A percentile compares a stretch with the other conserved stretches of the same genome.
These are phyloP conservation scores for Arthrocladium fulminans DNA, from an alignment of 2,329 filamentous ascomycete species.

Conservation along the genomic window DNA sequence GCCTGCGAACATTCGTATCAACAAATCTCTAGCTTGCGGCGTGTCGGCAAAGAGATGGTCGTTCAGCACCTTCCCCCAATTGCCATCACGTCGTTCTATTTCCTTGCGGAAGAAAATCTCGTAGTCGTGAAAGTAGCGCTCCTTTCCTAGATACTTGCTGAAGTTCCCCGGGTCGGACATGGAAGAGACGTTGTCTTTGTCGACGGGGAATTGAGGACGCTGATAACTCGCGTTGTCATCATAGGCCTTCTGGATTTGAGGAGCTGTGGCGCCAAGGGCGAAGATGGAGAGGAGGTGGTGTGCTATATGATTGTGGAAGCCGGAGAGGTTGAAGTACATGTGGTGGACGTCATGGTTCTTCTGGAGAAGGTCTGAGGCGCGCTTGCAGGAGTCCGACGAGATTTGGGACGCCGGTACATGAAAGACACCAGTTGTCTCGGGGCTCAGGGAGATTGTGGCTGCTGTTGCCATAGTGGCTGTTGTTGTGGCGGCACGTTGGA, in stretches of 20 bases:
- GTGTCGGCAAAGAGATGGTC: slow-evolving; percentile 60
- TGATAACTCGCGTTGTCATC: slow-evolving; percentile 60
- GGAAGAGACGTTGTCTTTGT: slow-evolving; percentile 45
- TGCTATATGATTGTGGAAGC: slow-evolving; percentile 54
- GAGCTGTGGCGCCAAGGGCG: slow-evolving; percentile 55
- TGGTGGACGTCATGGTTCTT: slow-evolving; percentile 64
- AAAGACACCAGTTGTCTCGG: slow-evolving; percentile 38
- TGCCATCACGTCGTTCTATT: slow-evolving; percentile 49
- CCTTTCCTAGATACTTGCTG: slow-evolving; percentile 53
- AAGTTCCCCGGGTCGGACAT: slow-evolving; percentile 52
- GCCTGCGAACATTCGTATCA: slow-evolving; percentile 59
- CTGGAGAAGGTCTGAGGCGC: slow-evolving; percentile 61
- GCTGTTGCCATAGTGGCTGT: slow-evolving; percentile 39
- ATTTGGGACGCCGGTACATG: slow-evolving; percentile 32
- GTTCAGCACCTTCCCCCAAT: slow-evolving; percentile 43
- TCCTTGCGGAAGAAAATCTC: slow-evolving; percentile 67
- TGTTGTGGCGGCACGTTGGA: not conserved
- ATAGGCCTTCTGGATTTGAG: slow-evolving; percentile 56
- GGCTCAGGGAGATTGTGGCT: slow-evolving; percentile 38
- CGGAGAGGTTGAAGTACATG: slow-evolving; percentile 66
- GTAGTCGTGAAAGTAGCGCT: slow-evolving; percentile 61
- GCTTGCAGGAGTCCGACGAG: slow-evolving; percentile 51
- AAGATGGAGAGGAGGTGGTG: slow-evolving; percentile 21
- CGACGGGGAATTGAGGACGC: slow-evolving; percentile 40
- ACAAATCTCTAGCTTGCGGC: slow-evolving; percentile 57